Percentiles rank a stretch among this genome's conserved stretches.
phyloP scores from a whole-genome alignment of 176 grass and related monocot species.

The Eragrostis nindensis region DNA sequence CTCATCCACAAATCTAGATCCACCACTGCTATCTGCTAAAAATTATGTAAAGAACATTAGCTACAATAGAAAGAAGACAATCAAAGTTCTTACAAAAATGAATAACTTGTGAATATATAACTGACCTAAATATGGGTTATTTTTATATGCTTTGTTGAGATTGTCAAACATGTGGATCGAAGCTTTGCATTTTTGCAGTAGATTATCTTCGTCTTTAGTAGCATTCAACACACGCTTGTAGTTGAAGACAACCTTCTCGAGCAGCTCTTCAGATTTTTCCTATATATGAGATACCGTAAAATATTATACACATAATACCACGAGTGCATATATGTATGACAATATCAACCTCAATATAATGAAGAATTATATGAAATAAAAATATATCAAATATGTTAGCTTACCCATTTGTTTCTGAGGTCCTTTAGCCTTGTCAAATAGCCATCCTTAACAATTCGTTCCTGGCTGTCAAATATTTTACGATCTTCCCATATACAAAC shows the following conservation, averaged over 20 bases:
- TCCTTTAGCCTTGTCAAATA: conserved; percentile 53
- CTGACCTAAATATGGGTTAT: conserved; percentile 58
- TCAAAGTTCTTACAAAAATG: conserved; percentile 4
- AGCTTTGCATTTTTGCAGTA: conserved; percentile 71
- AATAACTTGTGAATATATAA: conserved; percentile 22
- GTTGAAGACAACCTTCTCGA: conserved; percentile 77
- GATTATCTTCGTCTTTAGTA: conserved; percentile 63
- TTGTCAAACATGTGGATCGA: conserved; percentile 80
- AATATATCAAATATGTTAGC: conserved; percentile 34
- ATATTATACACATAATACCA: neutral
- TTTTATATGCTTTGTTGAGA: conserved; percentile 55
- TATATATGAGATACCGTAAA: conserved; percentile 51
- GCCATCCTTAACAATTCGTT: conserved; percentile 81
- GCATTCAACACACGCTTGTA: conserved; percentile 68
- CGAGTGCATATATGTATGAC: neutral
- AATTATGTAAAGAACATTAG: conserved; percentile 18
- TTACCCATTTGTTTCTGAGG: conserved; percentile 66
- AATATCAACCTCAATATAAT: neutral
- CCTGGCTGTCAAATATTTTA: conserved; percentile 82
- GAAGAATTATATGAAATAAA: conserved; percentile 6
- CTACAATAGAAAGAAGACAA: conserved; percentile 35
- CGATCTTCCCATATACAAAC: conserved; percentile 90
- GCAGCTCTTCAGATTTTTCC: conserved; percentile 59
- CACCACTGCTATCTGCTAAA: conserved; percentile 57
- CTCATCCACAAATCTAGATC: conserved; percentile 52